Base-by-base conservation (phyloP, 108 stramenopile genomes). In the Discostella stelligeroides region DNA sequence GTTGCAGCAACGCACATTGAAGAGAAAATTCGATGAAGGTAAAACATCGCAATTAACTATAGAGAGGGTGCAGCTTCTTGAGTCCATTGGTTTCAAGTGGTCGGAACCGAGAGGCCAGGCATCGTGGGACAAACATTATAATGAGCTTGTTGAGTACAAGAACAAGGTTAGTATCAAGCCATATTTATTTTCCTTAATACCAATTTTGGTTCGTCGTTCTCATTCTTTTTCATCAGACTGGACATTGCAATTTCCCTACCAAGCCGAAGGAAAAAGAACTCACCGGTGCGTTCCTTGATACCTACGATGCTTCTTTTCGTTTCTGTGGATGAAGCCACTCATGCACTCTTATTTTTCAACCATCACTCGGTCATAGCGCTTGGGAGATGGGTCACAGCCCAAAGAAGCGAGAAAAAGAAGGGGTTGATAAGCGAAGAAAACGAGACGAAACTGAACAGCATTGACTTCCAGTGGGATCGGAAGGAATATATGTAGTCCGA, bases 341-440 rank as follows among this genome's bases (percentile, higher is more conserved):
- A 30, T 20, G 2, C 20, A 1, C 12, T 27, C 13, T 5, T 20
- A 13, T 55, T 30, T 9, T 5, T 3, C 20, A 18, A 1, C 4
- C 20, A 2, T 1, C 54, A 30, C 54, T 18, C 12, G 2, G 1
- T 29, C 18, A 20, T 20, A 63, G 62, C 41, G 20, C 66, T 66
- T 7, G 66, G 66, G 30, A 15, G 66, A 29, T 66, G 66, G 66
- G 54, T 66, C 9, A 53, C 53, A 9, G 55, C 30, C n/a, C 66
- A 66, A 54, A 53, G 66, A 28, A 20, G 13, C 23, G 23, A 25
- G 14, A 55, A 66, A 15, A 53, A 56, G 53, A 66, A 55, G 54
- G 30, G 53, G 4, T 18, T 34, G 21, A 25, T 55, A 12, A 7
- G 4, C 53, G 37, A 37, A 18, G 14, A 43, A 12, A 45, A 63